Evolutionary conservation across 768 basidiomycete genomes (phyloP).

Genomic region (Gymnopilus junonius): DNA sequence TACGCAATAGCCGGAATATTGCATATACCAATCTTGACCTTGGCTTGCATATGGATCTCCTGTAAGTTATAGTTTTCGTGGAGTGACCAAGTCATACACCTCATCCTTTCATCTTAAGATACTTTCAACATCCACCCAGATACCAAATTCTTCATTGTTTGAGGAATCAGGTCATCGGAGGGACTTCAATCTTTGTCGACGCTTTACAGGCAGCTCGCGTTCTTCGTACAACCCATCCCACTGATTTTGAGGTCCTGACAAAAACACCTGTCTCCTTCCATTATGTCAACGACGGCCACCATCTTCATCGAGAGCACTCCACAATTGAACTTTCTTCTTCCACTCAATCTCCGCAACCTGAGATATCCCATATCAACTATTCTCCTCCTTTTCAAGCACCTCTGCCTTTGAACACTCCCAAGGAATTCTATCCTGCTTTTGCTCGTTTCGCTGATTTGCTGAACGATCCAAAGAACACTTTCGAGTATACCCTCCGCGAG

Average conservation of each 20-base stretch:
- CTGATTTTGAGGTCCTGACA: slow-evolving; percentile 61
- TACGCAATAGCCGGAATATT: slow-evolving; percentile 80
- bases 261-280: slow-evolving; percentile 80
- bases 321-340: slow-evolving; percentile 66
- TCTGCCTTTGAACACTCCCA: slow-evolving; percentile 56
- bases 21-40: slow-evolving; percentile 93
- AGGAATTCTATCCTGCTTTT: slow-evolving; percentile 67
- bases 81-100: not conserved
- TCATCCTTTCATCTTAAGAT: slow-evolving; percentile 48
- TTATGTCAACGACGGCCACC: slow-evolving; percentile 90
- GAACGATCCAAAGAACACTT: slow-evolving; percentile 53
- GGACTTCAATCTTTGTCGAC: slow-evolving; percentile 88
- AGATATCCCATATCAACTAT: slow-evolving; percentile 80
- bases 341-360: slow-evolving; percentile 19
- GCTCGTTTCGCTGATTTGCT: slow-evolving; percentile 60
- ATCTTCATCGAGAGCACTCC: slow-evolving; percentile 71
- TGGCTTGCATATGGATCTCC: slow-evolving; percentile 89
- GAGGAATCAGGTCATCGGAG: slow-evolving; percentile 82
- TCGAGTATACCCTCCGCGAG: slow-evolving; percentile 71
- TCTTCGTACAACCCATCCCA: slow-evolving; percentile 50
- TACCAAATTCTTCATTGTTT: slow-evolving; percentile 94
- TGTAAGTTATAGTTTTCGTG: slow-evolving; percentile 55
- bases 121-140: slow-evolving; percentile 89
- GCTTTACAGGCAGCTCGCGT: slow-evolving; percentile 64
- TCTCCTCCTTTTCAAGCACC: slow-evolving; percentile 95